phyloP scores from a whole-genome alignment of 176 grass and related monocot genomes.

The Rhynchospora breviuscula region DNA sequence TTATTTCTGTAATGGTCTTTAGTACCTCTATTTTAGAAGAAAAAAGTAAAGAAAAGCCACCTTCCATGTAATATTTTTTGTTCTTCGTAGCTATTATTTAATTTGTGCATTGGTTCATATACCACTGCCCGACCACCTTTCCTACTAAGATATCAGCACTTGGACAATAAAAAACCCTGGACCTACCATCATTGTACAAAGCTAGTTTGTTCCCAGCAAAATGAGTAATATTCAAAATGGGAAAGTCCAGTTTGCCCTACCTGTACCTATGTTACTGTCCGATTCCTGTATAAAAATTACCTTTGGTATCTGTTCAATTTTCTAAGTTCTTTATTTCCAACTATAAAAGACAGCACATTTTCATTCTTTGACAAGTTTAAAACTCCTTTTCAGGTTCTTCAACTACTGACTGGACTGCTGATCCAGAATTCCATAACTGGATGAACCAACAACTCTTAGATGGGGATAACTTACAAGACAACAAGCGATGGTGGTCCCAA shows the following conservation, averaged over 20 bases:
- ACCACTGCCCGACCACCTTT: background rate
- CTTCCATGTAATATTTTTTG: too few relatives aligned
- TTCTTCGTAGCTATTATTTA: too few relatives aligned
- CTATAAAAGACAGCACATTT: background rate
- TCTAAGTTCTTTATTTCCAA: background rate
- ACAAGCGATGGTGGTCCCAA: conserved; percentile 73
- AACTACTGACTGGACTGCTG: conserved; percentile 77
- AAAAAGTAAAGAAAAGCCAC: too few relatives aligned
- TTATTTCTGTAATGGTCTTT: too few relatives aligned
- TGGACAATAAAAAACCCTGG: background rate
- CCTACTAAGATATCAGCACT: background rate
- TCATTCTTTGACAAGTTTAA: background rate
- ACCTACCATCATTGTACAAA: background rate
- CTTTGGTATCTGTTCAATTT: background rate
- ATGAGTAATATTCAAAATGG: background rate
- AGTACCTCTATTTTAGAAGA: too few relatives aligned
- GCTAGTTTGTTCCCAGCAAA: background rate
- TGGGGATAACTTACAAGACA: conserved; percentile 59
- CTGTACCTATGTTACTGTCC: background rate
- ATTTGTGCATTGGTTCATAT: background rate
- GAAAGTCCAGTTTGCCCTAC: background rate
- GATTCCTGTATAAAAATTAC: background rate
- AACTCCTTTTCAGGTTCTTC: conserved; percentile 60
- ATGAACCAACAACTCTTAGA: conserved; percentile 59
- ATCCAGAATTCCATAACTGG: conserved; percentile 62